Percentiles rank a stretch among this genome's conserved stretches.
phyloP scores from a whole-genome alignment of 139 green algal species.

The Trebouxia sp. region DNA sequence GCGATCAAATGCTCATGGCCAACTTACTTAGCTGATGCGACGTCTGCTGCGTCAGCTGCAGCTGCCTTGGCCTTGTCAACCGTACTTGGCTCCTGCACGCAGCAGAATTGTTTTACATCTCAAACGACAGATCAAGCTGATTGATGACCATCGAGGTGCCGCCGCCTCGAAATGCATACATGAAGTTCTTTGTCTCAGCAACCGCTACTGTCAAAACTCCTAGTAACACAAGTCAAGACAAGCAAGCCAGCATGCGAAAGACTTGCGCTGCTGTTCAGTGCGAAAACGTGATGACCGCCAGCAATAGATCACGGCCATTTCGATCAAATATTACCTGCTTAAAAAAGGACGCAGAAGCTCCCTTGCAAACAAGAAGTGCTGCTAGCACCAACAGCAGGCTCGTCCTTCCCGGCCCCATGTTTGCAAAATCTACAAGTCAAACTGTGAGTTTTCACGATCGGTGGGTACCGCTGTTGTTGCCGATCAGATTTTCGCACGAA shows the following conservation, averaged over 20 bases:
- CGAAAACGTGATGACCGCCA: conserved; percentile 20
- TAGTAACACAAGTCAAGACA: no score
- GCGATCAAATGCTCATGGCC: no score
- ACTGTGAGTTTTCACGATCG: no score
- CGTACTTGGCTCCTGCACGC: background rate
- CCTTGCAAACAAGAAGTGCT: background rate
- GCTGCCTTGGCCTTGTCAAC: background rate
- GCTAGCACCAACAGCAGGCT: background rate
- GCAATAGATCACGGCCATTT: no score
- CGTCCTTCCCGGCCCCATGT: background rate
- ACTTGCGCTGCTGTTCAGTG: background rate
- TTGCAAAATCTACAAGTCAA: background rate
- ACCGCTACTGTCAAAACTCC: no score
- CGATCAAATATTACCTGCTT: no score
- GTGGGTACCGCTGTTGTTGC: background rate
- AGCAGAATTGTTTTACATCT: no score
- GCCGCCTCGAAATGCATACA: no score
- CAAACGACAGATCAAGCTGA: no score
- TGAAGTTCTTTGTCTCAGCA: no score
- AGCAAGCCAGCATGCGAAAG: no score
- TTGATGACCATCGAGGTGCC: no score
- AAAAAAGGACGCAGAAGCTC: background rate
- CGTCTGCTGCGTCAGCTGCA: conserved; percentile 8
- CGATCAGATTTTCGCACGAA: background rate
- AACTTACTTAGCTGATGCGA: conserved; percentile 2